Evolutionary conservation across 768 basidiomycete species (phyloP).

Genomic region (Russula earlei): DNA sequence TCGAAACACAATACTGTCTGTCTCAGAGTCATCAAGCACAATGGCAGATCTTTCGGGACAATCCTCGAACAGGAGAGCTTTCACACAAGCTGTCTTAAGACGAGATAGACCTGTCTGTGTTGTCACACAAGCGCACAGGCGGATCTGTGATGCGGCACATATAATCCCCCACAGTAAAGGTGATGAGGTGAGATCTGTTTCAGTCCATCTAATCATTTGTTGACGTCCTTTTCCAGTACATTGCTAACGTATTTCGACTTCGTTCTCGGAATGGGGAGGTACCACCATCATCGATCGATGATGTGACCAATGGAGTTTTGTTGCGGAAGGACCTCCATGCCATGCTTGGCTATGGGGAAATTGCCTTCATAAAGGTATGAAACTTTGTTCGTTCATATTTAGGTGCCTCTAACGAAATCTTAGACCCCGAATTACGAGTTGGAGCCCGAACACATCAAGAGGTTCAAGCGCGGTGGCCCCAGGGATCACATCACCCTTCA

Average conservation of each 20-base stretch:
- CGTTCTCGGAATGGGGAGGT: neutral
- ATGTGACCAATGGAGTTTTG: neutral
- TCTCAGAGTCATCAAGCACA: neutral
- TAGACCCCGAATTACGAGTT: slow-evolving; percentile 2
- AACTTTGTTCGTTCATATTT: neutral
- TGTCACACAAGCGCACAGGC: neutral
- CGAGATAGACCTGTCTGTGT: neutral
- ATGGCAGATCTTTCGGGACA: neutral
- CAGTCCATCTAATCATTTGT: neutral
- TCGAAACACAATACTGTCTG: neutral
- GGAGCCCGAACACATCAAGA: neutral
- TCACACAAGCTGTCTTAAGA: neutral
- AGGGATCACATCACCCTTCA: neutral
- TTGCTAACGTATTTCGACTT: neutral
- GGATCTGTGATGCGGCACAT: neutral
- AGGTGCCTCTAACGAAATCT: neutral
- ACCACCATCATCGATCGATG: neutral
- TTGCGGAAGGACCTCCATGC: neutral
- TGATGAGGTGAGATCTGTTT: neutral
- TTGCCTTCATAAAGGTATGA: slow-evolving; percentile 1
- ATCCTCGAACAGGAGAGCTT: too few relatives aligned
- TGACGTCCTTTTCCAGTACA: neutral
- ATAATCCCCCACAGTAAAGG: neutral
- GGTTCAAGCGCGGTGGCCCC: neutral
- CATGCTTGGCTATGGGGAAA: neutral